Evolutionary conservation across 371 early-diverging fungal genomes (phyloP).

Genomic region (Gilbertella persicaria): DNA sequence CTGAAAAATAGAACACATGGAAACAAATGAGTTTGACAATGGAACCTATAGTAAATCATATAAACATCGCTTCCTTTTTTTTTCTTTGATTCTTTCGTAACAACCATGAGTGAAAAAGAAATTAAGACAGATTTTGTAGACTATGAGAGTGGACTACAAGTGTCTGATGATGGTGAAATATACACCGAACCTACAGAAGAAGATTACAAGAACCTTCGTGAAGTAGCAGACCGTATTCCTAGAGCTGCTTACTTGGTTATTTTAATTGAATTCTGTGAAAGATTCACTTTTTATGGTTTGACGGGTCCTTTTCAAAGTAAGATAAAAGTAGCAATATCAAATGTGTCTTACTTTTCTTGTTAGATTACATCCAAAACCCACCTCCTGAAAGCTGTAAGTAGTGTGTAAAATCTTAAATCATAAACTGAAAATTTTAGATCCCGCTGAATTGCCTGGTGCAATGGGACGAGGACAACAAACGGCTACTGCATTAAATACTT

Average conservation of each 20-base stretch:
- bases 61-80: too few species aligned
- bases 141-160: too few species aligned
- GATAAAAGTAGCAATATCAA: too few species aligned
- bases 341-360: too few species aligned
- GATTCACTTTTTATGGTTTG: slow-evolving; percentile 74
- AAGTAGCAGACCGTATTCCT: slow-evolving; percentile 53
- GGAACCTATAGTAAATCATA: too few species aligned
- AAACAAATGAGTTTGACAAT: too few species aligned
- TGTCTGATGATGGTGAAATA: too few species aligned
- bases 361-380: slow-evolving; percentile 62
- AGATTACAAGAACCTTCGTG: slow-evolving; percentile 43
- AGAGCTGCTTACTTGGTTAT: slow-evolving; percentile 62
- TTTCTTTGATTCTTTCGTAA: too few species aligned
- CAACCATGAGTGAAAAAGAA: too few species aligned
- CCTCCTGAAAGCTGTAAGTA: slow-evolving; percentile 45
- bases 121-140: too few species aligned
- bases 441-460: slow-evolving; percentile 50
- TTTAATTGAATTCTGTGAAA: slow-evolving; percentile 74
- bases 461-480: slow-evolving; percentile 47
- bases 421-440: slow-evolving; percentile 23
- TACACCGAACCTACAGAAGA: slow-evolving; percentile 49
- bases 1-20: too few species aligned
- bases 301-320: slow-evolving; percentile 67
- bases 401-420: too few species aligned
- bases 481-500: slow-evolving; percentile 74